Evolutionary conservation across 805 yeast species (phyloP).

Genomic region (Candida wancherniae): DNA sequence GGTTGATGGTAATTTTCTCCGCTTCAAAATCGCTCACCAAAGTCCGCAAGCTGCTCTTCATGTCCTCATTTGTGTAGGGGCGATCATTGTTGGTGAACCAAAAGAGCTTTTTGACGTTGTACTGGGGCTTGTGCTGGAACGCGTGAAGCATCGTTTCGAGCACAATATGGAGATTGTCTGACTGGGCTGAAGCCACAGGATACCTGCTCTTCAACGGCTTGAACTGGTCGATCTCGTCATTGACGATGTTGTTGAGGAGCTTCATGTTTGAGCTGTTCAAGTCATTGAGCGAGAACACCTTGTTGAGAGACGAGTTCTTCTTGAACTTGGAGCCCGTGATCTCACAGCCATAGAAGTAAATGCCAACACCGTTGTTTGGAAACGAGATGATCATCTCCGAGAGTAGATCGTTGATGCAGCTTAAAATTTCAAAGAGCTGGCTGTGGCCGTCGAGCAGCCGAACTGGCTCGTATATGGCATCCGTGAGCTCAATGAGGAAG

Average conservation of each 20-base stretch:
- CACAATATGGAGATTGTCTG: slow-evolving; percentile 31
- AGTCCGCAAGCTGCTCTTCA: slow-evolving; percentile 48
- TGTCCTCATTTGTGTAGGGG: slow-evolving; percentile 48
- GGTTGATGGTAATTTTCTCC: slow-evolving; percentile 49
- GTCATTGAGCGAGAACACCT: slow-evolving; percentile 49
- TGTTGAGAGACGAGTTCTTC: slow-evolving; percentile 39
- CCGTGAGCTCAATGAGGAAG: slow-evolving; percentile 58
- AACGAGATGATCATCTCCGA: slow-evolving; percentile 58
- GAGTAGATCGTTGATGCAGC: slow-evolving; percentile 57
- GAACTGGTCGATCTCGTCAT: slow-evolving; percentile 32
- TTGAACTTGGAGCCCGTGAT: slow-evolving; percentile 23
- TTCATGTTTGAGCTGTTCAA: slow-evolving; percentile 58
- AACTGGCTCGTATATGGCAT: slow-evolving; percentile 37
- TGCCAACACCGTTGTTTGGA: slow-evolving; percentile 72
- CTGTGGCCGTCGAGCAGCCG: slow-evolving; percentile 32
- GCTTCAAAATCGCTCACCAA: slow-evolving; percentile 58
- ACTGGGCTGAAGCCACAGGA: slow-evolving; percentile 13
- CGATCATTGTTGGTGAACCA: slow-evolving; percentile 71
- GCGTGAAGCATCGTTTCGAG: slow-evolving; percentile 53
- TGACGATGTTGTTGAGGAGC: slow-evolving; percentile 44
- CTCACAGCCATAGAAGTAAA: slow-evolving; percentile 53
- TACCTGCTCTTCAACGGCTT: slow-evolving; percentile 11
- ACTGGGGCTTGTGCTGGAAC: slow-evolving; percentile 42
- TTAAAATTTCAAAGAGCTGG: slow-evolving; percentile 51
- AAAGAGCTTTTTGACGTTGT: slow-evolving; percentile 56